Conservation (phyloP, 2,329 filamentous ascomycete genomes). For the Plectosphaerella sp. region DNA sequence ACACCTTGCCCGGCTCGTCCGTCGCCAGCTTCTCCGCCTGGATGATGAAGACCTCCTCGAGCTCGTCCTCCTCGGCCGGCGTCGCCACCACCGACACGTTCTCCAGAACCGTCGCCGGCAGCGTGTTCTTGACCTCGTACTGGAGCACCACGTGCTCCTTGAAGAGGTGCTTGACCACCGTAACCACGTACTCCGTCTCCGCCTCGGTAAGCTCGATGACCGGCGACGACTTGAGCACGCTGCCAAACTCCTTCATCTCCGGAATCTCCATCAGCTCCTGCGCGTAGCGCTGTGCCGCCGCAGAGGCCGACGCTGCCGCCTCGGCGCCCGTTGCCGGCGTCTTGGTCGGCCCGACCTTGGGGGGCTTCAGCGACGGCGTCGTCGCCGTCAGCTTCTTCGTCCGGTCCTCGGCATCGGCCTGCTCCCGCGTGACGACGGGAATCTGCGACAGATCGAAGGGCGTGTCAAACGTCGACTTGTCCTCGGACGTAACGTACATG, state of each 20-base stretch:
- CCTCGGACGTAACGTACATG: conserved; percentile 92
- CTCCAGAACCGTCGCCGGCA: conserved; percentile 84
- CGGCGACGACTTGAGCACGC: conserved; percentile 84
- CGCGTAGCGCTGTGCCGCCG: conserved; percentile 81
- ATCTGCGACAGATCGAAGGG: conserved; percentile 91
- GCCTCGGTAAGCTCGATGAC: conserved; percentile 89
- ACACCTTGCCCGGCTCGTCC: conserved; percentile 87
- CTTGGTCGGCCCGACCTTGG: conserved; percentile 75
- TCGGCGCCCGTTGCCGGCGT: conserved; percentile 65
- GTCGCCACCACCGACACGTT: conserved; percentile 81
- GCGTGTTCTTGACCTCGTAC: conserved; percentile 96
- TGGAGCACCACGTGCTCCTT: conserved; percentile 95
- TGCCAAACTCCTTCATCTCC: conserved; percentile 85
- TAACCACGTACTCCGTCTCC: conserved; percentile 95
- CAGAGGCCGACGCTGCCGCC: conserved; percentile 69
- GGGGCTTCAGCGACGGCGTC: conserved; percentile 89
- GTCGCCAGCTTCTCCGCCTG: conserved; percentile 77
- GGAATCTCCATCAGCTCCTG: conserved; percentile 84
- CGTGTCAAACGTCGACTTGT: conserved; percentile 75
- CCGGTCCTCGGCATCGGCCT: conserved; percentile 92
- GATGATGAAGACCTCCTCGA: conserved; percentile 91
- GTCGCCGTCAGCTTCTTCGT: conserved; percentile 95
- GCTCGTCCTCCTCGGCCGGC: conserved; percentile 74
- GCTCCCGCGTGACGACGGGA: conserved; percentile 89
- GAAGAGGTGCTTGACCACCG: conserved; percentile 93